Percentiles rank a stretch among this genome's conserved stretches.
phyloP scores from a whole-genome alignment of 345 rosid genomes.

The Corymbia maculata region DNA sequence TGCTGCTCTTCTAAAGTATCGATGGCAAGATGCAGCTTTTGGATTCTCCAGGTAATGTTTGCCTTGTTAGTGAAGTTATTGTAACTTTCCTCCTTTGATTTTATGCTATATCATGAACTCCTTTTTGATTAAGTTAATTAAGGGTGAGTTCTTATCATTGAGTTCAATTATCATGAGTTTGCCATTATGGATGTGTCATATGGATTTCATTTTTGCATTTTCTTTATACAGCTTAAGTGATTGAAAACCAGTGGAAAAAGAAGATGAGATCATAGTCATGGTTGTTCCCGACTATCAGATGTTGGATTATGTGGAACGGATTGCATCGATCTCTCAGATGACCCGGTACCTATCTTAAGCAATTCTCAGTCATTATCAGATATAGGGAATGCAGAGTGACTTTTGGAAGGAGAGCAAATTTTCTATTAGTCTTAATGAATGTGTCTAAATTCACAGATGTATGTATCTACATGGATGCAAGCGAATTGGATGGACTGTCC shows the following conservation, averaged over 20 bases:
- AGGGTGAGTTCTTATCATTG: neutral
- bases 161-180: neutral
- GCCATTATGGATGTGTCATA: neutral
- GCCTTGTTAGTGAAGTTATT: neutral
- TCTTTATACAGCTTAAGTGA: slow-evolving; percentile 52
- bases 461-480: neutral
- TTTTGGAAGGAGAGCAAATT: neutral
- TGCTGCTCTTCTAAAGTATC: slow-evolving; percentile 82
- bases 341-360: slow-evolving; percentile 44
- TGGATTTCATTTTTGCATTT: neutral
- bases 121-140: neutral
- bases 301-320: slow-evolving; percentile 68
- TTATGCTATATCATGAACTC: neutral
- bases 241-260: slow-evolving; percentile 74
- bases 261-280: slow-evolving; percentile 94
- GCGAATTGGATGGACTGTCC: neutral
- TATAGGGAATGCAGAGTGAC: neutral
- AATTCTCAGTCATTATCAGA: neutral
- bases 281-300: slow-evolving; percentile 96
- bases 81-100: neutral
- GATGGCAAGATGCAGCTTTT: slow-evolving; percentile 85
- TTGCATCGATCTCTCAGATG: slow-evolving; percentile 78
- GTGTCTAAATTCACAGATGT: neutral
- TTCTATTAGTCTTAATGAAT: neutral
- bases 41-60: slow-evolving; percentile 67